Evolutionary conservation across 768 basidiomycete species (phyloP), one percentile per base, ranked within the genome.

Genomic region (Psilocybe azurescens): DNA sequence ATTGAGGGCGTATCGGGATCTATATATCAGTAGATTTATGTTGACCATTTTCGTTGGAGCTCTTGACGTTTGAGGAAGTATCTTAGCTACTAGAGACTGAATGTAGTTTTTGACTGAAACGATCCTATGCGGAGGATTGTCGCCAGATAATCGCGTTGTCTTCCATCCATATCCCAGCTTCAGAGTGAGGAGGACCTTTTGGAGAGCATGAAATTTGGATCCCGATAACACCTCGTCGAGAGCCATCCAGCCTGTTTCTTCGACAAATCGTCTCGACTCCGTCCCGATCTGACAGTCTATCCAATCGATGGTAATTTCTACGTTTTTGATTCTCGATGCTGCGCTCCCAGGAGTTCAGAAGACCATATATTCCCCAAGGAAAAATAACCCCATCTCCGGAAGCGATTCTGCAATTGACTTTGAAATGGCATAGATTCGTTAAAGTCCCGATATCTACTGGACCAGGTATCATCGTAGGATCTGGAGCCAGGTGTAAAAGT

Each of bases 111-210:
- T 60, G 24, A 61, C 41, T 9, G 8, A 7, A 8, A 58, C 32
- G 20, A 65, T 50, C 1, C 57, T 46, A 11, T 39, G 36, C 6
- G 63, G 63, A 11, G 59, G 56, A 7, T 38, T n/a, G 1, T 32
- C 11, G n/a, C 28, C 58, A 24, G 46, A 18, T 20, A 41, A 32
- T 11, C 29, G 13, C 3, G 30, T 24, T 10, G 29, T 41, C 7
- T n/a, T 24, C 60, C 64, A 61, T 3, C 60, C 53, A 59, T 65
- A 65, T 9, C 64, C 64, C 38, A 65, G 29, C 28, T 28, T 53
- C 57, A 65, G 36, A 2, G 8, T 56, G 1, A 65, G 30, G 4
- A 10, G 11, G 8, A 65, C 57, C 11, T 20, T 11, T 14, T n/a
- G 18, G 9, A 65, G 39, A 20, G 33, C 47, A n/a, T 56, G 60